Evolutionary conservation across 2,329 filamentous ascomycete genomes (phyloP).

Genomic region (Emmonsia crescens): DNA sequence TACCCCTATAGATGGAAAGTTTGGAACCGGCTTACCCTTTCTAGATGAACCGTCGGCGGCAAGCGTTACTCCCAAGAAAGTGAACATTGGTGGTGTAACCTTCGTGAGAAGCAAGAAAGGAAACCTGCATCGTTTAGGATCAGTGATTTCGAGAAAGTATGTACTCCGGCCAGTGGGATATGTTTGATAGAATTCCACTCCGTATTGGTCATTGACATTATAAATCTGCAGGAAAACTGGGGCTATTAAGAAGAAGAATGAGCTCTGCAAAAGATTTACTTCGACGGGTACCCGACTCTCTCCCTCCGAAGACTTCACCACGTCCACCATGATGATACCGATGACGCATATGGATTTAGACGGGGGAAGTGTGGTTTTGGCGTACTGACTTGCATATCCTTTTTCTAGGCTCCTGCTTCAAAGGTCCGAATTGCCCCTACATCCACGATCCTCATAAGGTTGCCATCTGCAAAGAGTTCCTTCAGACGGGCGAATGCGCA

Average conservation of each 20-base stretch:
- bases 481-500: conserved; percentile 67
- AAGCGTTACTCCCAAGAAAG: conserved; percentile 62
- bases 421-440: conserved; percentile 69
- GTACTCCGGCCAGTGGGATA: not conserved
- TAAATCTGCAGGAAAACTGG: conserved; percentile 29
- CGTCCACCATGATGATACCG: conserved; percentile 6
- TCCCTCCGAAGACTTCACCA: conserved; percentile 14
- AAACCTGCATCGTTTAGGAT: conserved; percentile 68
- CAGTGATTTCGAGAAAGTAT: conserved; percentile 66
- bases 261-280: conserved; percentile 59
- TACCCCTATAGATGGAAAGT: conserved; percentile 6
- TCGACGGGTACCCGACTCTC: conserved; percentile 42
- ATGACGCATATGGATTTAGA: conserved; percentile 4
- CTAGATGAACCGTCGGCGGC: conserved; percentile 48
- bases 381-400: conserved; percentile 17
- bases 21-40: conserved; percentile 36
- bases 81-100: conserved; percentile 62
- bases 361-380: conserved; percentile 6
- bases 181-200: not conserved
- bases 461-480: conserved; percentile 78
- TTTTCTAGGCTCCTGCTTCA: conserved; percentile 66
- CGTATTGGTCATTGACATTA: not conserved
- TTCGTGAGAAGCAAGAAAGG: conserved; percentile 81
- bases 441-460: conserved; percentile 78
- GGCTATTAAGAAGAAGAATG: conserved; percentile 55